Base-by-base conservation (phyloP, 1,284 basidiomycete genomes). In the Ganoderma meredithae region DNA sequence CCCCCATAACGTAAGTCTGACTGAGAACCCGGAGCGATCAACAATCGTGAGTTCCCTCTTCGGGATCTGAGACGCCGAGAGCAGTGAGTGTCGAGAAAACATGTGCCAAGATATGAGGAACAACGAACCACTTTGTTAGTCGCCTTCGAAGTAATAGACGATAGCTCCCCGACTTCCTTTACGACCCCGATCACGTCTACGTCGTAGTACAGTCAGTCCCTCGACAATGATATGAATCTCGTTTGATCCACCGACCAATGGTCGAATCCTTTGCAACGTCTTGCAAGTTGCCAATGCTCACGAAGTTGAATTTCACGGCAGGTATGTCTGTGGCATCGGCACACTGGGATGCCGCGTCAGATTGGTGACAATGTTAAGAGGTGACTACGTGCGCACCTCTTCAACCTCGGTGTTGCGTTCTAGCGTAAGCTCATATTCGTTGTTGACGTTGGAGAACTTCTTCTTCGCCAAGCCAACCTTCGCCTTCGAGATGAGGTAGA, bases 391-490 rank as follows among this genome's bases (percentile, higher is more conserved):
- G 69, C 81, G 33, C 65, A 91, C 92, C 85, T 94, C 94, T 78
- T 94, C 91, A 36, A 98, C 85, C 73, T 95, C 92, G 0, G 95
- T 96, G 65, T 87, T 85, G 71, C 88, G 90, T 72, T 97, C 95
- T n/a, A 99, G 87, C 60, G 84, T 86, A 70, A 99, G 90, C 79
- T 99, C 97, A 77, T 99, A 99, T 78, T 99, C 97, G 79, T 98
- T 98, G 73, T 88, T 83, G 60, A 98, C 81, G 77, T 94, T 95
- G 63, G 89, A 94, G 81, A 98, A 99, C 82, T 98, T 97, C 83
- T 97, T 99, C 84, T 99, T 99, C 58, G 97, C 97, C 40, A 99
- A 90, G 77, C 95, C 95, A 77, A 99, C 93, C 65, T 94, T 89
- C 9, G 94, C 97, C 76, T 94, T 95, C 1, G 95, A 95, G 70